Evolutionary conservation across 225 moss, liverwort and hornwort genomes (phyloP), one percentile per base, ranked within the genome.

Genomic region (Sphagnum tenellum): DNA sequence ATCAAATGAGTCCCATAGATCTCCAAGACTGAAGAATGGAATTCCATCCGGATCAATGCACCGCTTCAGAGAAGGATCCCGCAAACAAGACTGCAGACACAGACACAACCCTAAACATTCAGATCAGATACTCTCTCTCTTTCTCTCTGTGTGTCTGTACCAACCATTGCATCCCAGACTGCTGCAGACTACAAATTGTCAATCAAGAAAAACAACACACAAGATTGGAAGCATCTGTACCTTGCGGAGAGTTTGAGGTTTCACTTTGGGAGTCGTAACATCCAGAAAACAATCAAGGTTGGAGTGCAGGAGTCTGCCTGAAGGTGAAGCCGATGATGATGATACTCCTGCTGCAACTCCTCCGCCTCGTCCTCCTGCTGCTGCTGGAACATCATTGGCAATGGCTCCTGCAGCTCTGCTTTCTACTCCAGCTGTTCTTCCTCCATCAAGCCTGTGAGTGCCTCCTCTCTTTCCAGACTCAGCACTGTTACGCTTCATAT

Each of bases 1-100:
- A 63, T 85, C 85, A 55, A 75, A 85, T 56, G 81, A 76, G 69
- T 70, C 78, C 85, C 81, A 85, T 64, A 85, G 62, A 59, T 85
- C 85, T 56, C 63, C 67, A 51, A 85, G 0, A 59, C 66, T 66
- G 75, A 77, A 83, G 72, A 62, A 77, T 46, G 68, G 77, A 13
- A 74, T 68, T 56, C 63, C 74, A 68, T 83, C 83, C 3, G 77
- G 77, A 29, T 77, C 57, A 59, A 65, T 74, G 64, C 52, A 68
- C 44, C 60, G 66, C 68, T 77, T 83, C 12, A 66, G 74, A 2
- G 72, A 72, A 7, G 72, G 52, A 68, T 74, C 70, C 48, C 59
- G 70, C 50, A 75, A 72, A 51, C 59, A 57, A 4, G 79, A 77
- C 83, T 83, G 75, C 74, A 29, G 29, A 29, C 29, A 29, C 29